Percentiles rank a stretch among this genome's conserved stretches.
These are phyloP conservation scores for Miscanthus lutarioriparius DNA, from an alignment of 176 grass and related monocot genomes.

Conservation along the genomic window DNA sequence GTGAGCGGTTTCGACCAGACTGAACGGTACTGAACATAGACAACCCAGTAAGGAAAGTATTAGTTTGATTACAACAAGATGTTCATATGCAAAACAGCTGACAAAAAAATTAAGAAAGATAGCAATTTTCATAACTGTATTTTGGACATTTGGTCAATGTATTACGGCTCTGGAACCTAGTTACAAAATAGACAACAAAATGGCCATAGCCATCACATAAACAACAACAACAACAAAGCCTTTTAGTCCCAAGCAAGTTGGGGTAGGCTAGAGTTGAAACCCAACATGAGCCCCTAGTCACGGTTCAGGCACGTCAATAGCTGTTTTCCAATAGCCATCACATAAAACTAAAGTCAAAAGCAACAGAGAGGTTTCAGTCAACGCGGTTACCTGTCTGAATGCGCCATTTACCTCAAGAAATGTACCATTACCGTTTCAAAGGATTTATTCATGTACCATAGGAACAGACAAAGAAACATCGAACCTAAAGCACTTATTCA, in stretches of 20 bases:
- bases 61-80: constrained; percentile 14
- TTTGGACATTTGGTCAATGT: neutral
- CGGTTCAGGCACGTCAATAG: too few relatives aligned
- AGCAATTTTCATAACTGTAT: neutral
- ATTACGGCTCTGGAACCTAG: neutral
- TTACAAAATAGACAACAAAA: neutral
- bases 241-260: too few relatives aligned
- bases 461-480: neutral
- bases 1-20: constrained; percentile 38
- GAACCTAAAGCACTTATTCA: neutral
- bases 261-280: too few relatives aligned
- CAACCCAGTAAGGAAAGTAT: constrained; percentile 31
- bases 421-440: neutral
- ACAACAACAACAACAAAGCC: too few relatives aligned
- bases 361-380: neutral
- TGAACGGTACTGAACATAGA: constrained; percentile 46
- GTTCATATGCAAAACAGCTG: constrained; percentile 20
- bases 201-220: neutral
- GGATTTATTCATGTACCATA: neutral
- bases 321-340: neutral
- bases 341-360: neutral
- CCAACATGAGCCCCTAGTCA: too few relatives aligned
- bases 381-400: neutral
- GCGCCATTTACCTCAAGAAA: neutral
- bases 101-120: neutral